These are phyloP conservation scores for Aspergillus conjunctus DNA, from an alignment of 495 filamentous ascomycete genomes.

Conservation along the genomic window DNA sequence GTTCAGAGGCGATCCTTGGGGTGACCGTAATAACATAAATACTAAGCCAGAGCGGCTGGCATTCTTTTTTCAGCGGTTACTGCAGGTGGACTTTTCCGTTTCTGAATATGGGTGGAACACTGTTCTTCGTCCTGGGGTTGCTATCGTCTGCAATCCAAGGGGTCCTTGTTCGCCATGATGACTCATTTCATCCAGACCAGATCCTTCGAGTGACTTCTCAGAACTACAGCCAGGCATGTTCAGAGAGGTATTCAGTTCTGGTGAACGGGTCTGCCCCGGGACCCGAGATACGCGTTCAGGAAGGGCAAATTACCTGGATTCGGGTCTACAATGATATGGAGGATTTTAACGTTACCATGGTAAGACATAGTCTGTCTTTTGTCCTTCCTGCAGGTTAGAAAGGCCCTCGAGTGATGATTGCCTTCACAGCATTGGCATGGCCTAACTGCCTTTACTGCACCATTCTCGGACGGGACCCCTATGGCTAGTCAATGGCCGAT, in stretches of 20 bases:
- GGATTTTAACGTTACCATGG: slow-evolving; percentile 8
- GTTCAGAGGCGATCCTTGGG: too few relatives aligned
- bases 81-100: too few relatives aligned
- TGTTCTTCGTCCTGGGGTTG: too few relatives aligned
- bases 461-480: slow-evolving; percentile 14
- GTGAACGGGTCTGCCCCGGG: slow-evolving; percentile 9
- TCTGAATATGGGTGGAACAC: too few relatives aligned
- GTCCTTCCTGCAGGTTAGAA: background rate
- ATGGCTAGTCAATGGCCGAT: slow-evolving; percentile 14
- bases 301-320: slow-evolving; percentile 12
- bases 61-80: too few relatives aligned
- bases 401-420: background rate
- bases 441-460: slow-evolving; percentile 10
- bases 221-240: background rate
- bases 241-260: slow-evolving; percentile 6
- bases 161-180: slow-evolving; percentile 10
- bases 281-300: slow-evolving; percentile 9
- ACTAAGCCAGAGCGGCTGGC: too few relatives aligned
- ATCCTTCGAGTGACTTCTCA: slow-evolving; percentile 2
- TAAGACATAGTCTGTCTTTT: background rate
- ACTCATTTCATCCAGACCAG: slow-evolving; percentile 11
- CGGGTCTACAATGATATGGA: slow-evolving; percentile 12
- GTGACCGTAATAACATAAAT: too few relatives aligned
- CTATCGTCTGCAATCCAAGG: too few relatives aligned
- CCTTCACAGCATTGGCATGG: slow-evolving; percentile 11